phyloP scores from a whole-genome alignment of 768 basidiomycete genomes.

The Cubamyces sp. region DNA sequence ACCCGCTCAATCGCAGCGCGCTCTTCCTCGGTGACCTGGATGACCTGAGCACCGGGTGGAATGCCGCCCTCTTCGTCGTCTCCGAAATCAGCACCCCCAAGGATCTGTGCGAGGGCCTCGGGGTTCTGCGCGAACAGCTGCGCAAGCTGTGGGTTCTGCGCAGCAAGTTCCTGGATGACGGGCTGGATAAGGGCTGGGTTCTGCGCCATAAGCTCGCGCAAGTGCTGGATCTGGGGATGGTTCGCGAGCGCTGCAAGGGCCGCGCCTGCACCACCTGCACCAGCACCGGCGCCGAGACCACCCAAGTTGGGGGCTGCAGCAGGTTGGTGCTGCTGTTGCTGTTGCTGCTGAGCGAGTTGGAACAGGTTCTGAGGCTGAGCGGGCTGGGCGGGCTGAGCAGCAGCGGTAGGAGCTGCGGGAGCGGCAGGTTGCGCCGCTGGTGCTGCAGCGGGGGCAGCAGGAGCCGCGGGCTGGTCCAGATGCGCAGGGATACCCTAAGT shows the following conservation, averaged over 20 bases:
- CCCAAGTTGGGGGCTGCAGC: slow-evolving; percentile 36
- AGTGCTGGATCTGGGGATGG: slow-evolving; percentile 68
- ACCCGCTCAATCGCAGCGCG: slow-evolving; percentile 88
- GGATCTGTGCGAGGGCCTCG: slow-evolving; percentile 62
- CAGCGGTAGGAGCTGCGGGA: slow-evolving; percentile 31
- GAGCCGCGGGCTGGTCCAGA: slow-evolving; percentile 54
- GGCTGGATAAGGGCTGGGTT: slow-evolving; percentile 83
- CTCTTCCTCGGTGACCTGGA: slow-evolving; percentile 87
- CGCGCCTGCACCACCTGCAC: slow-evolving; percentile 43
- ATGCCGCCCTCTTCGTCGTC: slow-evolving; percentile 44
- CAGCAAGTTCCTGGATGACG: slow-evolving; percentile 80
- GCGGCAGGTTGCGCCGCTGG: slow-evolving; percentile 45
- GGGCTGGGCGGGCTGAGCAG: slow-evolving; percentile 39
- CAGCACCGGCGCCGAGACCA: slow-evolving; percentile 39
- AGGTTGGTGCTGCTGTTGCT: slow-evolving; percentile 50
- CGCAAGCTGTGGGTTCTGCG: slow-evolving; percentile 74
- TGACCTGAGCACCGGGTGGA: slow-evolving; percentile 58
- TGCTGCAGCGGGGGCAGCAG: slow-evolving; percentile 40
- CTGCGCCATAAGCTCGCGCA: slow-evolving; percentile 70
- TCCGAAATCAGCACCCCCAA: slow-evolving; percentile 50
- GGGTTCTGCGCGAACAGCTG: slow-evolving; percentile 74
- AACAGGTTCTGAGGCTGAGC: slow-evolving; percentile 80
- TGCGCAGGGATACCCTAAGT: slow-evolving; percentile 79
- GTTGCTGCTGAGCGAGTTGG: slow-evolving; percentile 81
- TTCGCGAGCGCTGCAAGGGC: slow-evolving; percentile 55